These are phyloP conservation scores for Chloropicon primus DNA, from an alignment of 139 green algal species.

Conservation along the genomic window DNA sequence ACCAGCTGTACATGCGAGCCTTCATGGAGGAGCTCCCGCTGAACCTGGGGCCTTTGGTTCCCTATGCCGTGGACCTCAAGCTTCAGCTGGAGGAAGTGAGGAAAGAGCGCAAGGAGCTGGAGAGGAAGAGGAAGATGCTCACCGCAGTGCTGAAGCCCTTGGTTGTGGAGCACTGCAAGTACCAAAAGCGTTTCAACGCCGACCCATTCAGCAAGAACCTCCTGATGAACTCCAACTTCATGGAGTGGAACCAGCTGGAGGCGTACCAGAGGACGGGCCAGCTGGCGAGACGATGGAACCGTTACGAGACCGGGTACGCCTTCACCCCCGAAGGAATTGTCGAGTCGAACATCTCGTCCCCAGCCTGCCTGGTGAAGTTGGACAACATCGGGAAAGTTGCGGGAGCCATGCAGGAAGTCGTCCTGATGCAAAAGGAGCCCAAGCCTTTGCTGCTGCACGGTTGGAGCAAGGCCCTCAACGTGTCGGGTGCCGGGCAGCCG, in stretches of 20 bases:
- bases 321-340: background rate
- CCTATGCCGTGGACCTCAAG: background rate
- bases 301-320: background rate
- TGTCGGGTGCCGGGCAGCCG: background rate
- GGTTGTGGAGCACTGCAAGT: background rate
- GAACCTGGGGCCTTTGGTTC: background rate
- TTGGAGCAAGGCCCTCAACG: background rate
- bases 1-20: background rate
- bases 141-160: background rate
- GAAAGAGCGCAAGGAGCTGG: background rate
- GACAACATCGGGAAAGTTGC: background rate
- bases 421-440: background rate
- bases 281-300: background rate
- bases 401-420: background rate
- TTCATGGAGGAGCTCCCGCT: background rate
- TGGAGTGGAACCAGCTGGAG: background rate
- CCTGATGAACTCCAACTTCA: background rate
- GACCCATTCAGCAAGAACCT: background rate
- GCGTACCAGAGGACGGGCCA: background rate
- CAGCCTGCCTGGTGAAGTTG: background rate
- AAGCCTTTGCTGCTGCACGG: background rate
- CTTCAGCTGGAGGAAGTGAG: background rate
- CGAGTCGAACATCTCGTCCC: background rate
- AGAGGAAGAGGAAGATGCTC: background rate
- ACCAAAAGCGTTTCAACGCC: background rate